Percentiles rank a stretch among this genome's conserved stretches.
Conservation (phyloP, 2,329 filamentous ascomycete species). For the Paraconiothyrium sp. region DNA sequence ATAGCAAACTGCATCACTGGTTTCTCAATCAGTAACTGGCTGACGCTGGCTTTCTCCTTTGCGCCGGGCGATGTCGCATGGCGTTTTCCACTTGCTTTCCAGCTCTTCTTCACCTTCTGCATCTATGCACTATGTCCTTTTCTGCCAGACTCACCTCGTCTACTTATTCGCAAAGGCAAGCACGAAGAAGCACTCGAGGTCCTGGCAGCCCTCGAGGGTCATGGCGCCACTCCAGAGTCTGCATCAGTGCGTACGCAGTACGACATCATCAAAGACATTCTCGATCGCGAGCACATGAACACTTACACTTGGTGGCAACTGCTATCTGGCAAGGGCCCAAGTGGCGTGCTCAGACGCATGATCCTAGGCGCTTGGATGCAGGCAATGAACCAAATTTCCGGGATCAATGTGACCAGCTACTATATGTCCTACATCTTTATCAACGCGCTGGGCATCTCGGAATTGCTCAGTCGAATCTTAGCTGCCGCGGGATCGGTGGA, state of each 20-base stretch:
- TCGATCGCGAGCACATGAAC: constrained; percentile 57
- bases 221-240: constrained; percentile 49
- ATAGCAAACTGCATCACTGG: constrained; percentile 54
- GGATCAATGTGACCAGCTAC: constrained; percentile 44
- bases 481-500: constrained; percentile 58
- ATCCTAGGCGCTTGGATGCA: constrained; percentile 58
- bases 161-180: constrained; percentile 62
- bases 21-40: constrained; percentile 56
- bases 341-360: constrained; percentile 55
- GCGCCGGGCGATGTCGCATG: constrained; percentile 47
- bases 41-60: constrained; percentile 56
- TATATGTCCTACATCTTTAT: constrained; percentile 55
- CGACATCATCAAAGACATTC: constrained; percentile 51
- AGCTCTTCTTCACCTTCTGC: constrained; percentile 67
- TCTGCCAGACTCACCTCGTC: constrained; percentile 55
- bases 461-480: constrained; percentile 45
- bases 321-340: constrained; percentile 52
- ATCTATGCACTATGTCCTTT: constrained; percentile 61
- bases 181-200: constrained; percentile 55
- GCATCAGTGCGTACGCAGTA: constrained; percentile 46
- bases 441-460: constrained; percentile 50
- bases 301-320: constrained; percentile 58
- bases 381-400: constrained; percentile 55
- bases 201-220: constrained; percentile 50
- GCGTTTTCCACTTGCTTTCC: constrained; percentile 64